These are phyloP conservation scores for Alternaria burnsii DNA, from an alignment of 2,329 filamentous ascomycete genomes.

Conservation along the genomic window DNA sequence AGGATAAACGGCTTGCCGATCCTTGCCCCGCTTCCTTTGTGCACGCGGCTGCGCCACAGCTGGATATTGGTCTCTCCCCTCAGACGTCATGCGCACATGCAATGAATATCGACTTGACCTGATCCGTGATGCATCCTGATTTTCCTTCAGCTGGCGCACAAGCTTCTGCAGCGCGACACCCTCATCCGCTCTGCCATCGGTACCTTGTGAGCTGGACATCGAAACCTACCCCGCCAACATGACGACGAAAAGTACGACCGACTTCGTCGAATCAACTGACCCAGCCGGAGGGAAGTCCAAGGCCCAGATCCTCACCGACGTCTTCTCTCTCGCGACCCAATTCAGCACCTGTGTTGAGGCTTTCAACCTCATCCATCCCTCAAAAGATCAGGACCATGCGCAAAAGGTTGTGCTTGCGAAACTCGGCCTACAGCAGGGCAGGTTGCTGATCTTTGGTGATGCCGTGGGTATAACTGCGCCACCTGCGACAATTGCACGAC, in stretches of 20 bases:
- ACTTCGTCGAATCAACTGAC: constrained; percentile 28
- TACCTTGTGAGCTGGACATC: not conserved
- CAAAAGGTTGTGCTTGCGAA: constrained; percentile 56
- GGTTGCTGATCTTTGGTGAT: constrained; percentile 60
- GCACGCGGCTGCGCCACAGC: constrained; percentile 38
- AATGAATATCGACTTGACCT: constrained; percentile 22
- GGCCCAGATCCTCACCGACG: constrained; percentile 50
- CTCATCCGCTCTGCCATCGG: not conserved
- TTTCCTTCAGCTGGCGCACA: constrained; percentile 5
- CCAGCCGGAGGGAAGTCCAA: constrained; percentile 32
- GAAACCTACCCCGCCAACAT: constrained; percentile 35
- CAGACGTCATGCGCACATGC: constrained; percentile 43
- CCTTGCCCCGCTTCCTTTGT: constrained; percentile 37
- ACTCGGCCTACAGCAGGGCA: constrained; percentile 58
- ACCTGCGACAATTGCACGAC: constrained; percentile 53
- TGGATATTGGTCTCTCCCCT: constrained; percentile 22
- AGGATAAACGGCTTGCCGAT: constrained; percentile 19
- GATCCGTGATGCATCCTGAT: constrained; percentile 6
- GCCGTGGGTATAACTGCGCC: constrained; percentile 57
- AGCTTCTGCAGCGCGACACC: not conserved
- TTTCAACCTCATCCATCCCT: constrained; percentile 56
- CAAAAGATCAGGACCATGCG: constrained; percentile 52
- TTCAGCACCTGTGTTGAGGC: constrained; percentile 60
- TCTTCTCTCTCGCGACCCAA: constrained; percentile 54
- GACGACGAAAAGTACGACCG: constrained; percentile 24